Base-by-base conservation (phyloP, 2,329 filamentous ascomycete genomes). In the Cladosporium colombiae region DNA sequence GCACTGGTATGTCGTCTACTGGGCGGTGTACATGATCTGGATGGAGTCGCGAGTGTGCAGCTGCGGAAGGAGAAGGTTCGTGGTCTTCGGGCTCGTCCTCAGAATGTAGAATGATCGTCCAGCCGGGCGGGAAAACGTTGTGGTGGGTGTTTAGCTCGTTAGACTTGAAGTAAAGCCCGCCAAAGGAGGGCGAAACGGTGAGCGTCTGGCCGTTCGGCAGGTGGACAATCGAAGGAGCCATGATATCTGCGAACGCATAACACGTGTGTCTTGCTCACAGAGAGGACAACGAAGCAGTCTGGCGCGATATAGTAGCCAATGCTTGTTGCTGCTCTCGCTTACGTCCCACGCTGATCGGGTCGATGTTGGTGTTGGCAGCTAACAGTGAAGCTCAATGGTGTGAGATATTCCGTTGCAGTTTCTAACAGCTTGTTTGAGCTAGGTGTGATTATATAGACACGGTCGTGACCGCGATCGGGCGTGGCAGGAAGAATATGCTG, bases 201-300 rank as follows among this genome's bases (percentile, higher is more conserved):
- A 95, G 86, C 69, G 85, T 89, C 80, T 95, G 92, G 74, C 93
- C 94, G 79, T 97, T 96, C 57, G 94, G 94, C 71, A 98, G 83
- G 77, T 90, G 86, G 67, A 93, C 83, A 77, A 82, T 82, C 18
- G 63, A 60, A 23, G 63, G 63, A 31, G 63, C 63, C 63, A 65
- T 65, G 27, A 25, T 31, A 2, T 46, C 23, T 16, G 55, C 21
- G 11, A 57, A 33, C 21, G 31, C 23, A 23, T 13, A 40, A 40
- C n/a, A 40, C 31, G 55, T 27, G 21, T 40, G n/a, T 52, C 3
- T 25, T 46, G 40, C 7, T 13, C n/a, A 46, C 14, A 46, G 40
- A 46, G 10, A 46, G 40, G 40, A 46, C 8, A 13, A n/a, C 40
- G 18, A 55, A 31, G 52, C 52, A 11, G n/a, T 33, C 31, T 11